Conservation (phyloP, 495 filamentous ascomycete species). For the Hyaloscypha variabilis region DNA sequence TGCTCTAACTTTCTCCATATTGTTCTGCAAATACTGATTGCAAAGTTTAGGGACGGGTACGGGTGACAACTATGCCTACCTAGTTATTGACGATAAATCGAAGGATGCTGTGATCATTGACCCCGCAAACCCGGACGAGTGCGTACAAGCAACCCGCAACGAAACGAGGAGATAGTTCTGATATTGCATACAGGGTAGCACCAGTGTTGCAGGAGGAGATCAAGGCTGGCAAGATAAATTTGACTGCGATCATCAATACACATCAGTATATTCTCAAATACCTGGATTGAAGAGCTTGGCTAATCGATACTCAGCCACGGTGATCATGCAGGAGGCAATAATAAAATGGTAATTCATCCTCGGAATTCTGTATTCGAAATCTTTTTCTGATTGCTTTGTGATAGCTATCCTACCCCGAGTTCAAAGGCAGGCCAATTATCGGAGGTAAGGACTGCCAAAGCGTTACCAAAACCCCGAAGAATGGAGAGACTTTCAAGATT, state of each 20-base stretch:
- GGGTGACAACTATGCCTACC: constrained; percentile 95
- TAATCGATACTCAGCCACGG: constrained; percentile 64
- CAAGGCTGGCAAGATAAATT: constrained; percentile 69
- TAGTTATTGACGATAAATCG: constrained; percentile 87
- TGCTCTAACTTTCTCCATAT: background rate
- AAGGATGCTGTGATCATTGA: constrained; percentile 95
- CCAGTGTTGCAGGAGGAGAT: constrained; percentile 79
- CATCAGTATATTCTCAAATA: constrained; percentile 73
- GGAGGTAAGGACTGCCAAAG: constrained; percentile 85
- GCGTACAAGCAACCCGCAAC: constrained; percentile 35
- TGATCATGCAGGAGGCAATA: constrained; percentile 94
- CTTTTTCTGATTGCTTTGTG: background rate
- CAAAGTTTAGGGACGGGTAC: constrained; percentile 74
- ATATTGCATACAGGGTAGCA: constrained; percentile 61
- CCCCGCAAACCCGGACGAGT: constrained; percentile 92
- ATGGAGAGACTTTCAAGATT: constrained; percentile 80
- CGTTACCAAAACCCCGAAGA: constrained; percentile 72
- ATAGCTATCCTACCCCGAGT: constrained; percentile 68
- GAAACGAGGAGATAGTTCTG: constrained; percentile 11
- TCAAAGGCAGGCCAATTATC: constrained; percentile 61
- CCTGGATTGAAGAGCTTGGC: background rate
- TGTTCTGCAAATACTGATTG: constrained; percentile 10
- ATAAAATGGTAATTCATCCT: constrained; percentile 61
- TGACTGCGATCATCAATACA: constrained; percentile 91
- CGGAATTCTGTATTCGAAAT: background rate